phyloP scores from a whole-genome alignment of 768 basidiomycete species.

The Daedalea quercina region DNA sequence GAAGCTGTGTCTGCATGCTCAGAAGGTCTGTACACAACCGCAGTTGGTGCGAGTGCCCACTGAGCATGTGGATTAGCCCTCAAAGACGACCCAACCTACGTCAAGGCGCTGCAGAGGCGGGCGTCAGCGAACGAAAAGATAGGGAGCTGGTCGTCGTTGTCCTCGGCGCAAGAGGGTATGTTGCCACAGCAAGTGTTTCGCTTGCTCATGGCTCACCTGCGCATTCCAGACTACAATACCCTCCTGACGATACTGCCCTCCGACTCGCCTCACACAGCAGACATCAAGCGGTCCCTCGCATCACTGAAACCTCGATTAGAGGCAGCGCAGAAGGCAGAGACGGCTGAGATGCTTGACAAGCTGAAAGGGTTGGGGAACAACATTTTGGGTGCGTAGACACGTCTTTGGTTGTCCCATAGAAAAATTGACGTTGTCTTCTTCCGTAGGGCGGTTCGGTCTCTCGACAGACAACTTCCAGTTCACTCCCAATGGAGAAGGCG shows the following conservation, averaged over 20 bases:
- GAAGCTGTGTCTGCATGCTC: conserved; percentile 78
- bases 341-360: conserved; percentile 87
- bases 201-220: background rate
- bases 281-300: conserved; percentile 43
- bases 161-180: conserved; percentile 78
- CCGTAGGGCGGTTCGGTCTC: conserved; percentile 82
- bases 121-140: conserved; percentile 79
- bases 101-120: conserved; percentile 87
- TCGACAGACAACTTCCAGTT: conserved; percentile 98
- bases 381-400: conserved; percentile 59
- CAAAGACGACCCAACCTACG: conserved; percentile 76
- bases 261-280: conserved; percentile 40
- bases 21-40: conserved; percentile 40
- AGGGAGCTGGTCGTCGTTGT: conserved; percentile 76
- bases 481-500: conserved; percentile 89
- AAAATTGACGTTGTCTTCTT: background rate
- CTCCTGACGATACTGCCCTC: conserved; percentile 61
- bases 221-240: conserved; percentile 60
- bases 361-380: conserved; percentile 90
- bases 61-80: conserved; percentile 50
- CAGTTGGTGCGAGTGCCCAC: conserved; percentile 2
- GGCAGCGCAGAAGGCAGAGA: conserved; percentile 78
- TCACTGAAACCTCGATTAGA: conserved; percentile 63
- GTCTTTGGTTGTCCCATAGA: background rate
- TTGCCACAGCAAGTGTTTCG: background rate